Evolutionary conservation across 495 filamentous ascomycete species (phyloP), one percentile per base, ranked within the genome.

Genomic region (Lepraria neglecta): DNA sequence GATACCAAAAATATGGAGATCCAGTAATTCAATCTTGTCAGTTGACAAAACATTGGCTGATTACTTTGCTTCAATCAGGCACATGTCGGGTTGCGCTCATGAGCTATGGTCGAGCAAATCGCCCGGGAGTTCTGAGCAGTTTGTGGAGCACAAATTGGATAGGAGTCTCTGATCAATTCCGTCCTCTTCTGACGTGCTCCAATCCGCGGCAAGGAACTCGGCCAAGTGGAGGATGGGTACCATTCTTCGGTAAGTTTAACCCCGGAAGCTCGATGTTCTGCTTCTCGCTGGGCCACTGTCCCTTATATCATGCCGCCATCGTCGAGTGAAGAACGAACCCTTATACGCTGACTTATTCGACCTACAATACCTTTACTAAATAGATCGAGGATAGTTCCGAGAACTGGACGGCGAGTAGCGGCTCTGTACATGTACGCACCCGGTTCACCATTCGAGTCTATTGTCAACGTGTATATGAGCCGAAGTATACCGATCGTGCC

Each of bases 1-100:
- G 11, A 2, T 61, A 19, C 50, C 59, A 11, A 61, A 55, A 11
- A 54, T 61, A 10, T 61, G 59, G 59, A 52, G 40, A 38, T 27
- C n/a, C 7, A 46, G 59, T 61, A 54, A 7, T 46, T 54, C 5
- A 10, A 6, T 0, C 19, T 4, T 24, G 9, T 15, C 19, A 7
- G 17, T 19, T 19, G 4, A 27, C 6, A n/a, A 19, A n/a, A 0
- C 1, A 3, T 46, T 24, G 3, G 24, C 6, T n/a, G 42, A 47
- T 21, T 10, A 28, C n/a, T 10, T 4, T 35, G 4, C 7, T 15
- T 38, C 21, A 33, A 7, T 9, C 21, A 61, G 59, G 45, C 7
- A 9, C 4, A 15, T 61, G 59, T 47, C 38, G 59, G 2, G 3
- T 61, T 21, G 59, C 59, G 0, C 0, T 61, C 5, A 38, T 61